Evolutionary conservation across 495 filamentous ascomycete species (phyloP), one percentile per base, ranked within the genome.

Genomic region (Echria macrotheca): DNA sequence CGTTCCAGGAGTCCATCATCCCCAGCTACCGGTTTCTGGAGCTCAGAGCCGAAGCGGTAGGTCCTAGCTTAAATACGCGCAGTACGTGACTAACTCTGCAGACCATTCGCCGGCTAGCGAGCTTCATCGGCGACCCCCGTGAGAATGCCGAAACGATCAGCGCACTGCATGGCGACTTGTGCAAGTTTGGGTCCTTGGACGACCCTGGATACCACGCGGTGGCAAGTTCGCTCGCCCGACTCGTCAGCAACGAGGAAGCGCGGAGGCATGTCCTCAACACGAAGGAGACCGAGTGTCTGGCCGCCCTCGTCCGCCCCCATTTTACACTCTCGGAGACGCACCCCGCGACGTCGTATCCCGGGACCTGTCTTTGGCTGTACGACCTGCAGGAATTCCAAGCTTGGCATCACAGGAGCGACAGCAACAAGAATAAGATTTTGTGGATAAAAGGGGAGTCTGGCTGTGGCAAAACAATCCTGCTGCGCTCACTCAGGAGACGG

Each of bases 291-390:
- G 62, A 64, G 41, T 68, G 62, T 23, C 51, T 68, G 1, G 38
- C 50, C 8, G 54, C 60, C 0, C 52, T 68, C 2, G 32, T 50
- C 2, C 48, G 37, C 2, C 47, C 55, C 0, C 48, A 47, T 17
- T 3, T 33, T 18, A 14, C 54, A 15, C 21, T 52, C 17, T 44
- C 52, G 17, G 50, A 56, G 33, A 47, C 54, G 10, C 54, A 58
- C 14, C 55, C 49, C 6, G 32, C 58, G n/a, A 43, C 53, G 0
- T 54, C 60, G 1, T 64, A 65, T 35, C 65, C 63, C 2, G 65
- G 62, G 0, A 67, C 64, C 3, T 70, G 67, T 49, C 61, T 58
- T 7, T 64, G 60, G 64, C 56, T 70, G 35, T 64, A 64, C 40
- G 60, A 67, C 18, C 31, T 64, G 11, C 50, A 50, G 17, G 62